Conservation (phyloP, 1,284 basidiomycete species). For the Puccinia polysora region DNA sequence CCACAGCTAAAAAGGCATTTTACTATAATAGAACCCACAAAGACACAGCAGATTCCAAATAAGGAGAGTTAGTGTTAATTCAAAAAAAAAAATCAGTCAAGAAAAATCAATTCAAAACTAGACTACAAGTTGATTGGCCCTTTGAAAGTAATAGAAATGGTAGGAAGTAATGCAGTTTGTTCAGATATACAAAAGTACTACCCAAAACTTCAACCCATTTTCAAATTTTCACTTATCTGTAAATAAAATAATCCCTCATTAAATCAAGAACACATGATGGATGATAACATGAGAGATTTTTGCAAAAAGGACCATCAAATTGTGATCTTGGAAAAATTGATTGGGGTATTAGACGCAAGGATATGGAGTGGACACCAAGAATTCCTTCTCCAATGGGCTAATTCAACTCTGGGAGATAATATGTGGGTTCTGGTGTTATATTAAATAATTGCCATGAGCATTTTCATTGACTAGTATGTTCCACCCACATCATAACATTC, state of each 20-base stretch:
- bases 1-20: background rate
- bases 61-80: slow-evolving; percentile 10
- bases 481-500: no score
- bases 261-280: background rate
- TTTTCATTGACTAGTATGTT: no score
- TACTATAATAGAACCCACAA: background rate
- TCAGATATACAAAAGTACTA: background rate
- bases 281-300: background rate
- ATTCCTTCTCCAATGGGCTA: background rate
- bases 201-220: slow-evolving; percentile 10
- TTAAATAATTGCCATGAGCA: no score
- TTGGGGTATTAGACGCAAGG: background rate
- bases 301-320: background rate
- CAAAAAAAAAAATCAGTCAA: background rate
- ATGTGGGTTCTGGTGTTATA: no score
- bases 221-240: slow-evolving; percentile 16
- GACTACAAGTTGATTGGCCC: slow-evolving; percentile 2
- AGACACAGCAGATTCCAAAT: background rate
- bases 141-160: slow-evolving; percentile 8
- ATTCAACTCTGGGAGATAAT: background rate
- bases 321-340: background rate
- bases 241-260: background rate
- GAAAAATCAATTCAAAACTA: background rate
- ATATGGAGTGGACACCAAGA: background rate
- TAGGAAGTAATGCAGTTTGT: background rate